A percentile compares a stretch with the other conserved stretches of the same genome.
phyloP scores from a whole-genome alignment of 2,329 filamentous ascomycete species.

The Plenodomus lindquistii region DNA sequence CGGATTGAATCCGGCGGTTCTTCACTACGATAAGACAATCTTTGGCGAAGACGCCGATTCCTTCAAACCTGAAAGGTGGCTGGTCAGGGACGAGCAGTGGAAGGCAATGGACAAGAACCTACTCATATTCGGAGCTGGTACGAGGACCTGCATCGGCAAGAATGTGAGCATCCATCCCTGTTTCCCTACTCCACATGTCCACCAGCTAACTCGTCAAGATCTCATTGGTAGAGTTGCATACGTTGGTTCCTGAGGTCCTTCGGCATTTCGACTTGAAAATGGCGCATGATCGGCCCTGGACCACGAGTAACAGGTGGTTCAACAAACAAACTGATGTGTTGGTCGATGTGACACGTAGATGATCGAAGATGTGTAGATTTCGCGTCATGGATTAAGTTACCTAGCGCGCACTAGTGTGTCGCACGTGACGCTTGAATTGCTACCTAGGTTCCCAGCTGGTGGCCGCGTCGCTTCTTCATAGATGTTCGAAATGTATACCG shows the following conservation, averaged over 20 bases:
- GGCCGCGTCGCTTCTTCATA: too few relatives aligned
- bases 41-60: constrained; percentile 47
- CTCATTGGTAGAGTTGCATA: constrained; percentile 18
- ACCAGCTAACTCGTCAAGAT: constrained; percentile 7
- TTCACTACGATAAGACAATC: constrained; percentile 46
- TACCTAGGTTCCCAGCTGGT: too few relatives aligned
- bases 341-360: constrained; percentile 12
- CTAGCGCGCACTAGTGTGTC: too few relatives aligned
- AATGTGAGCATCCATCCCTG: constrained; percentile 10
- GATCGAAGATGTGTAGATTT: not conserved
- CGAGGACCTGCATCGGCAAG: constrained; percentile 39
- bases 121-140: constrained; percentile 45
- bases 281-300: constrained; percentile 17
- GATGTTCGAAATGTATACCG: too few relatives aligned
- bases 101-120: constrained; percentile 29
- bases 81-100: constrained; percentile 29
- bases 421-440: too few relatives aligned
- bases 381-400: too few relatives aligned
- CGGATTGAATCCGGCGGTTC: constrained; percentile 51
- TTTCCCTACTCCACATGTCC: not conserved
- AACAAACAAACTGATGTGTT: constrained; percentile 16
- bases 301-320: constrained; percentile 18
- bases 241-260: constrained; percentile 18
- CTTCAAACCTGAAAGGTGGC: constrained; percentile 53
- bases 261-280: constrained; percentile 18